Evolutionary conservation across 176 grass and related monocot species (phyloP), one percentile per base, ranked within the genome.

Genomic region (Oryza officinalis): DNA sequence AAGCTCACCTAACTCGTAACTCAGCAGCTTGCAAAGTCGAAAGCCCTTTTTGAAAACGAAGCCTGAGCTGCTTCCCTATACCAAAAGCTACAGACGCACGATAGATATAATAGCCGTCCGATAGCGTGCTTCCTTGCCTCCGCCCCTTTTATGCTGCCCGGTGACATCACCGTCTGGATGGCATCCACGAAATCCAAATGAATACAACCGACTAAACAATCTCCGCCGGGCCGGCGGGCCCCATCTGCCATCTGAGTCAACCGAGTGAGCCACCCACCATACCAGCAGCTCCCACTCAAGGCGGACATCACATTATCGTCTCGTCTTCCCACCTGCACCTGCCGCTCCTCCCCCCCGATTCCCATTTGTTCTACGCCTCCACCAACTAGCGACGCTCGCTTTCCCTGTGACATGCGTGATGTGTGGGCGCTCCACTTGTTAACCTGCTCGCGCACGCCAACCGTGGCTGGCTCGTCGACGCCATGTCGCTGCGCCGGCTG

Each of bases 401-500:
- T 59, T n/a, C 5, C 52, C 4, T 9, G 31, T 43, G 43, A n/a
- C 77, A 33, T 33, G 32, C 32, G 32, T 33, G 4, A 86, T 68
- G 70, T 60, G 23, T 63, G 80, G 33, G 11, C 43, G 47, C 2
- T 67, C 84, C 77, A 74, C 63, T 71, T 18, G 10, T 22, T 57
- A 43, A 33, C 13, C n/a, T 13, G 0, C 64, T 69, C 22, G 28
- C 23, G 25, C 20, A 10, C 17, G 3, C 4, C 10, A 43, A 9
- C 27, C 12, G 20, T 30, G 37, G 44, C 44, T 13, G 12, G 2
- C 12, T 10, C 23, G 15, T 23, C 5, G 32, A n/a, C 3, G 33
- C 85, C 71, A 87, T 82, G 86, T 71, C 79, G 15, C 65, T 82
- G 5, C 79, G 65, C 14, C 79, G 65, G 15, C 50, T 87, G 0